A percentile compares a stretch with the other conserved stretches of the same genome.
phyloP scores from a whole-genome alignment of 495 filamentous ascomycete genomes.

The Aspergillus carlsbadensis region DNA sequence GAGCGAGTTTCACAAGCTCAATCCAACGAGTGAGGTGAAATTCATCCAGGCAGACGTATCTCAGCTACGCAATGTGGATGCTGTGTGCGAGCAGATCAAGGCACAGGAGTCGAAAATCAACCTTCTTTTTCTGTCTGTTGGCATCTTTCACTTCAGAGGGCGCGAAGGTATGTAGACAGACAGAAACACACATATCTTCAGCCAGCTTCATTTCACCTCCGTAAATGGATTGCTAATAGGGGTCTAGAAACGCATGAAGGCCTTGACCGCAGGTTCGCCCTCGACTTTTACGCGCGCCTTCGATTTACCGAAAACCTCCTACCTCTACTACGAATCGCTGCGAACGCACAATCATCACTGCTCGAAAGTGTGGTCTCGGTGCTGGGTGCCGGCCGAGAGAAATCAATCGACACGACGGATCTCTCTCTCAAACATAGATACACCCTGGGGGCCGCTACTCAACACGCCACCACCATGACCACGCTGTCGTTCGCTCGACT shows the following conservation, averaged over 20 bases:
- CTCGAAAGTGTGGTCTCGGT: too few relatives aligned
- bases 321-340: too few relatives aligned
- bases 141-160: background rate
- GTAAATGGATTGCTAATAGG: background rate
- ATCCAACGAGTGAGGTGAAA: background rate
- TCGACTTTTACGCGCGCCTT: background rate
- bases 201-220: background rate
- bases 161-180: background rate
- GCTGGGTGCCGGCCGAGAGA: too few relatives aligned
- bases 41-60: conserved; percentile 1
- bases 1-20: background rate
- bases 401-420: too few relatives aligned
- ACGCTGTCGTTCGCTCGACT: too few relatives aligned
- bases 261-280: background rate
- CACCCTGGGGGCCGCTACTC: too few relatives aligned
- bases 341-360: too few relatives aligned
- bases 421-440: too few relatives aligned
- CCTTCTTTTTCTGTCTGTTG: background rate
- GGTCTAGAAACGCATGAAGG: background rate
- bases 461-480: too few relatives aligned
- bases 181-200: too few relatives aligned
- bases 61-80: background rate
- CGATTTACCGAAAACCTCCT: conserved; percentile 7
- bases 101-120: background rate
- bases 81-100: background rate